Evolutionary conservation across 441 rosid species (phyloP).

Genomic region (Geranium incanum): DNA sequence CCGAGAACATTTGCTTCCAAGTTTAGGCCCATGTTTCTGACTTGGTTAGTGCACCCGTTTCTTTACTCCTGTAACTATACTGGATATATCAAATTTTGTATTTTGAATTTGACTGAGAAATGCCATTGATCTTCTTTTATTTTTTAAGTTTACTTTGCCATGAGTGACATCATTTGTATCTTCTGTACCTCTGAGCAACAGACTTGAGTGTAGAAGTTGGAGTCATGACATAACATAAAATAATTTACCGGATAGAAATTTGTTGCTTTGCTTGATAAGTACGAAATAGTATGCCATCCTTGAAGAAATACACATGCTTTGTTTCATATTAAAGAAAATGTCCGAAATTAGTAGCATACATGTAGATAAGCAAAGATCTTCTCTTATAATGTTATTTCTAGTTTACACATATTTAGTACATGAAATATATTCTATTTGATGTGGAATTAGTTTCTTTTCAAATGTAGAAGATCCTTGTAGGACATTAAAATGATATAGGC

Average conservation of each 20-base stretch:
- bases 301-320: too few relatives aligned
- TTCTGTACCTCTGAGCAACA: not conserved
- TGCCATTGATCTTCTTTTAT: not conserved
- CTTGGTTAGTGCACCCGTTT: conserved; percentile 77
- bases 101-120: conserved; percentile 13
- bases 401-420: too few relatives aligned
- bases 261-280: not conserved
- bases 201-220: too few relatives aligned
- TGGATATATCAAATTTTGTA: conserved; percentile 25
- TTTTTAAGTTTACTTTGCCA: not conserved
- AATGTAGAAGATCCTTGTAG: not conserved
- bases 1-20: conserved; percentile 59
- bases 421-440: not conserved
- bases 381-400: not conserved
- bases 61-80: conserved; percentile 58
- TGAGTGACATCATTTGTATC: not conserved
- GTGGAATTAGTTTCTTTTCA: not conserved
- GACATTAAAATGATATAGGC: not conserved
- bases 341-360: too few relatives aligned
- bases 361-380: not conserved
- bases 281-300: too few relatives aligned
- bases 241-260: not conserved
- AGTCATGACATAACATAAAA: too few relatives aligned
- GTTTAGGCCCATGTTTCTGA: conserved; percentile 71
- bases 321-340: too few relatives aligned